Base-by-base conservation (phyloP, 805 yeast species). In the Barnettozyma californica region DNA sequence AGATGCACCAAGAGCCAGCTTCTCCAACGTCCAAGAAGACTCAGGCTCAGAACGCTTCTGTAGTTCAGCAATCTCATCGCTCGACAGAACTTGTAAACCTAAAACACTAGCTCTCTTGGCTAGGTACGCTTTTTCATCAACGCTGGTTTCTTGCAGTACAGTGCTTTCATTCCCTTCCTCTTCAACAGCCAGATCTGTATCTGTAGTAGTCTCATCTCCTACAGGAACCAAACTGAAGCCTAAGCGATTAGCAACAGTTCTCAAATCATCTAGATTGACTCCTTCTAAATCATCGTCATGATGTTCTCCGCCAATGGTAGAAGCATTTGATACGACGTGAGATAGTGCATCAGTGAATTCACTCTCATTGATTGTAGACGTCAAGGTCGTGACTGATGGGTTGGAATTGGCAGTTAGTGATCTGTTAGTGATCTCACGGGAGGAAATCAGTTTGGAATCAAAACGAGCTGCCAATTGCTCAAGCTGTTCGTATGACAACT, bases 401-500 rank as follows among this genome's bases (percentile, higher is more conserved):
- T 57, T 59, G 9, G 46, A 31, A 16, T 43, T 36, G 37, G 50
- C 9, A 2, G 49, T 43, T 36, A 66, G 33, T 52, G 45, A 21
- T 21, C 20, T 34, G 11, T 35, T 33, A 40, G 44, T 13, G 29
- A 16, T 16, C 11, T 45, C 31, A n/a, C 44, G 23, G 31, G 61
- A 13, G 19, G 74, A 65, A 14, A 70, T 64, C 35, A 75, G 49
- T 20, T 56, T 61, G 56, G 65, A 60, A 10, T 72, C 70, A 26
- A 68, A 57, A 10, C 58, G 61, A 16, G 58, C 56, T 2, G 77
- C 77, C 41, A 61, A 57, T 18, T 57, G 55, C 40, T 63, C 59
- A 18, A 73, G 45, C 14, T 63, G 66, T 1, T 62, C 69, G 42
- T 62, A 61, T 9, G 64, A 54, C 20, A 62, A 25, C 5, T 56